phyloP scores from a whole-genome alignment of 192 early-diverging fungal species.

The Coemansia sp. region DNA sequence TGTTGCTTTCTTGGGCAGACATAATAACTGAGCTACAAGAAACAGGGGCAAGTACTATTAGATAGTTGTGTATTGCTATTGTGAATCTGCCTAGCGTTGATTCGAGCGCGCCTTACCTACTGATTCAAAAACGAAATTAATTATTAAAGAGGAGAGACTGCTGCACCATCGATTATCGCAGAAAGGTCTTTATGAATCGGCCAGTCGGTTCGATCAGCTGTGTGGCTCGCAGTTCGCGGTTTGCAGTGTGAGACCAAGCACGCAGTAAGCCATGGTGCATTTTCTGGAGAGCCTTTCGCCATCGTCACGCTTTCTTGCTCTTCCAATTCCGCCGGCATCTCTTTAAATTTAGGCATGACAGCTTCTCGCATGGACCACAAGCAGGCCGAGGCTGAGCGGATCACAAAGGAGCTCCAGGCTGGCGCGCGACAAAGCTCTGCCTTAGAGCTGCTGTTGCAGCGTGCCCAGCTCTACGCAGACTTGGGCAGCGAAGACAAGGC shows the following conservation, averaged over 20 bases:
- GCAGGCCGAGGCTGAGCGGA: conserved; percentile 11
- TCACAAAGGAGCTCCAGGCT: conserved; percentile 33
- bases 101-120: neutral
- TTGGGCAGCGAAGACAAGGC: conserved; percentile 27
- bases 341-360: neutral
- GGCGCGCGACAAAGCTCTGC: neutral
- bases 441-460: conserved; percentile 20
- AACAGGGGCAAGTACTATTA: neutral
- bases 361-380: neutral
- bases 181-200: neutral
- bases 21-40: conserved; percentile 5
- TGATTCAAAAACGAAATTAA: neutral
- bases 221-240: neutral
- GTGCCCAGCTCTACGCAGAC: conserved; percentile 25
- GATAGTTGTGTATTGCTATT: neutral
- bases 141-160: neutral
- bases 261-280: neutral
- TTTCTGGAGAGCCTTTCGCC: neutral
- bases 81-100: neutral
- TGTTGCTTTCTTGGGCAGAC: conserved; percentile 34
- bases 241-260: neutral
- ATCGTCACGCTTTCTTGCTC: neutral
- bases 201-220: neutral
- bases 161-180: neutral
- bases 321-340: neutral